Evolutionary conservation across 148 eudicot genomes (phyloP).

Genomic region (Vaccinium macrocarpon): DNA sequence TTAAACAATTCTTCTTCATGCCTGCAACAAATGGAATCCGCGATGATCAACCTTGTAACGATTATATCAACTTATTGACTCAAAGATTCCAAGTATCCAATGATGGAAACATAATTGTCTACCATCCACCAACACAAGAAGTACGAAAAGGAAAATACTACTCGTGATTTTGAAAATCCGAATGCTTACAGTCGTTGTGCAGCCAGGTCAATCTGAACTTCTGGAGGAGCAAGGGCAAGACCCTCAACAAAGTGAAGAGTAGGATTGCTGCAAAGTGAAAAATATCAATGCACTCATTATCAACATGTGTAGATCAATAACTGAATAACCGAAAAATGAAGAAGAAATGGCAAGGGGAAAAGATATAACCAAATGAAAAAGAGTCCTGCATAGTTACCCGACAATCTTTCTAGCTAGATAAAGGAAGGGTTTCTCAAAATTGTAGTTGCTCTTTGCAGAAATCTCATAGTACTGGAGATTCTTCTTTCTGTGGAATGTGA

Average conservation of each 20-base stretch:
- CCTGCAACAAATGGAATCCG: conserved; percentile 9
- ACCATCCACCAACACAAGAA: background rate
- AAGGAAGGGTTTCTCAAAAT: conserved; percentile 30
- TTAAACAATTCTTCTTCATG: conserved; percentile 18
- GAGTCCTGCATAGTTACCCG: conserved; percentile 14
- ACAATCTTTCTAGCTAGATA: conserved; percentile 30
- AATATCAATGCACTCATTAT: background rate
- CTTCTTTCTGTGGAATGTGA: conserved; percentile 29
- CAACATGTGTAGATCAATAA: background rate
- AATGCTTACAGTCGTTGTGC: conserved; percentile 19
- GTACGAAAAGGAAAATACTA: background rate
- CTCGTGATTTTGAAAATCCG: background rate
- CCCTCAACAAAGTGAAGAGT: conserved; percentile 29
- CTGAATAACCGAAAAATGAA: background rate
- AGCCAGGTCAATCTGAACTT: conserved; percentile 25
- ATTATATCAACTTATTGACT: background rate
- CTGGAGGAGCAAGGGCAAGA: conserved; percentile 29
- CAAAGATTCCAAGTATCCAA: background rate
- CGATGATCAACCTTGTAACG: background rate
- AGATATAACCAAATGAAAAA: background rate
- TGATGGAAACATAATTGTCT: background rate
- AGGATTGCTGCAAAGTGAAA: conserved; percentile 20
- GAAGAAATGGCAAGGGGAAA: background rate
- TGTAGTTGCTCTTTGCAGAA: conserved; percentile 36
- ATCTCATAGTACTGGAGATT: conserved; percentile 35